Conservation (phyloP, 169 alveolate species). For the Perkinsus chesapeaki region DNA sequence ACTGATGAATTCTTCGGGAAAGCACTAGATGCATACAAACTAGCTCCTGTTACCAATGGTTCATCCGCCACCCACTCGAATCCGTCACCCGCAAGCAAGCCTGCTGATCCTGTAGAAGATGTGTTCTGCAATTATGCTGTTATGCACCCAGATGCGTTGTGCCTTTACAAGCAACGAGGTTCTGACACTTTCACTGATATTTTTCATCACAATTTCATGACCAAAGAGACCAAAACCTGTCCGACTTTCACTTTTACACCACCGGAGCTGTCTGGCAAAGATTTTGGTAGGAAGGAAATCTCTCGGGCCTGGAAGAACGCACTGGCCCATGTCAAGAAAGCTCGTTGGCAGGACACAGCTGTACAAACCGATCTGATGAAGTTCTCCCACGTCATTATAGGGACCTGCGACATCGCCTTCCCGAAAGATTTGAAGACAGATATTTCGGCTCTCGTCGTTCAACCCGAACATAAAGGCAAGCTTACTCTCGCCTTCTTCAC, state of each 20-base stretch:
- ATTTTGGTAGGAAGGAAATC: too few relatives aligned
- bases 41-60: too few relatives aligned
- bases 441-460: neutral
- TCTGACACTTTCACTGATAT: neutral
- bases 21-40: too few relatives aligned
- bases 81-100: too few relatives aligned
- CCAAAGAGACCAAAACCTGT: neutral
- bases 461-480: neutral
- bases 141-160: neutral
- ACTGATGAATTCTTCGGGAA: too few relatives aligned
- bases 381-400: neutral
- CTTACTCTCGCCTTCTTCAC: neutral
- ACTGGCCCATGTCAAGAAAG: too few relatives aligned
- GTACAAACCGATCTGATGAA: too few relatives aligned
- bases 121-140: neutral
- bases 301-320: too few relatives aligned
- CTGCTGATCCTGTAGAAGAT: neutral
- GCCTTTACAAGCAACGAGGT: neutral
- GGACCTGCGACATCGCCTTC: neutral
- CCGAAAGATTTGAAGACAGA: neutral
- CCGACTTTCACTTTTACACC: neutral
- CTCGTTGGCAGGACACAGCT: too few relatives aligned
- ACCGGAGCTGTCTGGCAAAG: too few relatives aligned
- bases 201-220: neutral
- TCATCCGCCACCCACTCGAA: too few relatives aligned